phyloP scores from a whole-genome alignment of 1,284 basidiomycete genomes.

The Tilletia indica region DNA sequence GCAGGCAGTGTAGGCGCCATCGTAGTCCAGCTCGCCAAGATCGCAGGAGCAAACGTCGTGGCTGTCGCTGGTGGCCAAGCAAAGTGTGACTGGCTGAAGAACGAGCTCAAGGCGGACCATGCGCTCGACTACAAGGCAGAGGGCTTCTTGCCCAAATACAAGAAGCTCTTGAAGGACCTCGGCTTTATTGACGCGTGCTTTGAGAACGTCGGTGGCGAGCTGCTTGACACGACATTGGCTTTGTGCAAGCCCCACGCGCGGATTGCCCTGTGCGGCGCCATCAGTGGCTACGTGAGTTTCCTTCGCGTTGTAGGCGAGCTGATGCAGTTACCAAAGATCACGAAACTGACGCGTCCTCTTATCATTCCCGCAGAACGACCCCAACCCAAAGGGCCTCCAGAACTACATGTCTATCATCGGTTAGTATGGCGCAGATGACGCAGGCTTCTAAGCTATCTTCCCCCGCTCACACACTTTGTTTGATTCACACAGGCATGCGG shows the following conservation, averaged over 20 bases:
- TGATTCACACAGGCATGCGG: conserved; percentile 61
- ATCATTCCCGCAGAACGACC: conserved; percentile 42
- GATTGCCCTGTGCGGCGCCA: conserved; percentile 74
- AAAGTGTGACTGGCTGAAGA: conserved; percentile 78
- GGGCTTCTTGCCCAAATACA: conserved; percentile 63
- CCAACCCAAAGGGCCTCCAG: conserved; percentile 54
- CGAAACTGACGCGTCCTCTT: not conserved
- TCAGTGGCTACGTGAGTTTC: conserved; percentile 57
- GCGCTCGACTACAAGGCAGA: conserved; percentile 80
- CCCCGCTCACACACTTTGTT: not conserved
- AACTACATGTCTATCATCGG: conserved; percentile 65
- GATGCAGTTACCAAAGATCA: too few species aligned
- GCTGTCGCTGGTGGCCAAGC: conserved; percentile 75
- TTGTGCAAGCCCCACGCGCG: conserved; percentile 71
- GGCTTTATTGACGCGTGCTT: conserved; percentile 68
- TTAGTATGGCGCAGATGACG: not conserved
- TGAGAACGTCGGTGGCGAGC: conserved; percentile 77
- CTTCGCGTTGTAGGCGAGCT: not conserved
- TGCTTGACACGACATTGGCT: conserved; percentile 65
- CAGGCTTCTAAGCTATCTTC: too few species aligned
- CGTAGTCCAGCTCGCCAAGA: conserved; percentile 69
- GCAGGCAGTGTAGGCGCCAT: conserved; percentile 51
- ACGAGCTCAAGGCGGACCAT: conserved; percentile 75
- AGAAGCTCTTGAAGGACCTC: conserved; percentile 39
- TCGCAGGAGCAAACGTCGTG: conserved; percentile 61